Conservation (phyloP, 306 rosid species). For the Arachis hypogaea region DNA sequence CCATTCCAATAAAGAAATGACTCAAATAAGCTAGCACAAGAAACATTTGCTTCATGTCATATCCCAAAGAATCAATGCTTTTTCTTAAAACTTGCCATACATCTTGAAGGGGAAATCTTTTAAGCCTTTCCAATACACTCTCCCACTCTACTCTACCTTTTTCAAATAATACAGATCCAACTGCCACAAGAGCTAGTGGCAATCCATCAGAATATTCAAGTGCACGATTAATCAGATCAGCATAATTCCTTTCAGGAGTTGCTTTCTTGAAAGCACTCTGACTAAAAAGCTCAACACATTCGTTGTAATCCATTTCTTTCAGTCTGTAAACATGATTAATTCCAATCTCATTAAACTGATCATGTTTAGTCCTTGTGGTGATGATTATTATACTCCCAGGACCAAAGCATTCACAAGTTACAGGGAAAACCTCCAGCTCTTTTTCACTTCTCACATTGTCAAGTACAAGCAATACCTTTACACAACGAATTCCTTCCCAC, state of each 20-base stretch:
- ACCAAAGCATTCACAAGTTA: constrained; percentile 20
- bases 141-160: background rate
- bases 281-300: constrained; percentile 25
- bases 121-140: background rate
- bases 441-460: constrained; percentile 11
- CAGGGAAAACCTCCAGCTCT: constrained; percentile 4
- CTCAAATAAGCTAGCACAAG: constrained; percentile 9
- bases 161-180: background rate
- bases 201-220: constrained; percentile 12
- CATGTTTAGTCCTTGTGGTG: background rate
- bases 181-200: constrained; percentile 26
- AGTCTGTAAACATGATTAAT: background rate
- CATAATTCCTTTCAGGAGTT: background rate
- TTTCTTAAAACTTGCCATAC: background rate
- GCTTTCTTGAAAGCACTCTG: constrained; percentile 19
- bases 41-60: background rate
- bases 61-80: background rate
- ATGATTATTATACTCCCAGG: constrained; percentile 29
- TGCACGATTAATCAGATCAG: background rate
- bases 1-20: background rate
- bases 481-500: background rate
- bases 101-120: background rate
- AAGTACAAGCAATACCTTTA: constrained; percentile 21
- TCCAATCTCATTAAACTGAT: background rate
- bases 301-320: background rate